Percentiles rank a stretch among this genome's conserved stretches.
phyloP scores from a whole-genome alignment of 768 basidiomycete species.

The Gautieria morchelliformis region DNA sequence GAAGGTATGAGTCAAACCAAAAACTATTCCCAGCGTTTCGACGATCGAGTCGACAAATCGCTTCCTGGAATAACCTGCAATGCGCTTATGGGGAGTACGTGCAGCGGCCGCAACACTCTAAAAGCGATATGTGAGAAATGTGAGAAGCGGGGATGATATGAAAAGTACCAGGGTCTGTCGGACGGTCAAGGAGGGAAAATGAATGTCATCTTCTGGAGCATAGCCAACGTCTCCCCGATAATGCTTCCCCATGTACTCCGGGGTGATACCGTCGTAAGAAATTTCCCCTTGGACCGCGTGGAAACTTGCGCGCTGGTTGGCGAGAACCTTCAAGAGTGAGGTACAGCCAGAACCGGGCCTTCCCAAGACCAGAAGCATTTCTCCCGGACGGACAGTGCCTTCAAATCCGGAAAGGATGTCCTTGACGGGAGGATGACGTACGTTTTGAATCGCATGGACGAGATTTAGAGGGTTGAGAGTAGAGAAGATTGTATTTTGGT shows the following conservation, averaged over 20 bases:
- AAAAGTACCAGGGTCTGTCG: slow-evolving; percentile 50
- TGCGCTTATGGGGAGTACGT: slow-evolving; percentile 52
- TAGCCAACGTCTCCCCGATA: slow-evolving; percentile 78
- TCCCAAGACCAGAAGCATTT: slow-evolving; percentile 75
- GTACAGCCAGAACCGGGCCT: slow-evolving; percentile 80
- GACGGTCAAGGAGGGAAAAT: slow-evolving; percentile 78
- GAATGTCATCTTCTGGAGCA: slow-evolving; percentile 77
- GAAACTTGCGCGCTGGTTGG: slow-evolving; percentile 66
- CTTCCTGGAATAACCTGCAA: slow-evolving; percentile 37
- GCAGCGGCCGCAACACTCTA: slow-evolving; percentile 50
- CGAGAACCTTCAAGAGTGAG: slow-evolving; percentile 72
- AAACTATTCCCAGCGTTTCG: slow-evolving; percentile 46
- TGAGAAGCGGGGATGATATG: slow-evolving; percentile 13
- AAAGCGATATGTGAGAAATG: background rate
- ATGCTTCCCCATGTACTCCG: slow-evolving; percentile 49
- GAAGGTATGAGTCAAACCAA: slow-evolving; percentile 36
- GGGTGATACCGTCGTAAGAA: slow-evolving; percentile 65
- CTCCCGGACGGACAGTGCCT: slow-evolving; percentile 49
- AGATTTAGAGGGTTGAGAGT: slow-evolving; percentile 44
- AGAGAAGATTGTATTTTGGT: slow-evolving; percentile 54
- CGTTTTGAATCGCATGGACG: slow-evolving; percentile 30
- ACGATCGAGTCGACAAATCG: slow-evolving; percentile 38
- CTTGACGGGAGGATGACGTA: slow-evolving; percentile 52
- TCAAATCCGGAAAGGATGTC: slow-evolving; percentile 45
- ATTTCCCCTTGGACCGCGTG: slow-evolving; percentile 61